Conservation (phyloP, 441 rosid species). For the Adansonia grandidieri region DNA sequence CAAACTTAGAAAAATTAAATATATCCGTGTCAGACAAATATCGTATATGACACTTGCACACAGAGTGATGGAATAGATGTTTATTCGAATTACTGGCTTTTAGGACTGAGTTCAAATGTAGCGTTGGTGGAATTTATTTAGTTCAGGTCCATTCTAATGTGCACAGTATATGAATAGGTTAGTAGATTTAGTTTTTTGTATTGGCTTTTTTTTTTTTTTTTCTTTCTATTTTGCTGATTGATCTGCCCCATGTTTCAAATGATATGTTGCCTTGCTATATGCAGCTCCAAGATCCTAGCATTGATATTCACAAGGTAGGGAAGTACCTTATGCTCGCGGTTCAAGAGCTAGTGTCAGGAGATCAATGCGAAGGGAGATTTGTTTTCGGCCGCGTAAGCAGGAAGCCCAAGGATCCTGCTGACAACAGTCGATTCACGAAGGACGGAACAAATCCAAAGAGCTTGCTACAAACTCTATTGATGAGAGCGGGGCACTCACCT, state of each 20-base stretch:
- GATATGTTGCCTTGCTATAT: slow-evolving; percentile 29
- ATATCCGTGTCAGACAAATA: no score
- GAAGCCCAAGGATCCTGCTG: slow-evolving; percentile 57
- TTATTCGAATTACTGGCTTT: not conserved
- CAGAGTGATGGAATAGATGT: not conserved
- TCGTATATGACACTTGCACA: no score
- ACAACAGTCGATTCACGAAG: slow-evolving; percentile 61
- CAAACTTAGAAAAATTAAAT: no score
- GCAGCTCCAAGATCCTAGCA: slow-evolving; percentile 79
- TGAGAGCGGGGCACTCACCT: slow-evolving; percentile 98
- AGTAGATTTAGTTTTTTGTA: not conserved
- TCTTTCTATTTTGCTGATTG: slow-evolving; percentile 8
- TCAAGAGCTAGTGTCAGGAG: slow-evolving; percentile 91
- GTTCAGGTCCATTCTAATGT: not conserved
- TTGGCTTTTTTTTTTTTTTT: not conserved
- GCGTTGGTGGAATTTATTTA: slow-evolving; percentile 1
- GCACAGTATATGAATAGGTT: not conserved
- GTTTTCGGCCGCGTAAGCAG: slow-evolving; percentile 90
- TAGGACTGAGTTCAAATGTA: slow-evolving; percentile 4
- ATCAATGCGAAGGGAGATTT: slow-evolving; percentile 95
- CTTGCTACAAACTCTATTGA: slow-evolving; percentile 88
- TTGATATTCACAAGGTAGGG: slow-evolving; percentile 88
- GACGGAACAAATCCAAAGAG: slow-evolving; percentile 96
- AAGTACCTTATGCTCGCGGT: slow-evolving; percentile 89
- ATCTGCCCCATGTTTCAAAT: not conserved